Evolutionary conservation across 352 stramenopile species (phyloP).

Genomic region (Peronospora belbahrii): DNA sequence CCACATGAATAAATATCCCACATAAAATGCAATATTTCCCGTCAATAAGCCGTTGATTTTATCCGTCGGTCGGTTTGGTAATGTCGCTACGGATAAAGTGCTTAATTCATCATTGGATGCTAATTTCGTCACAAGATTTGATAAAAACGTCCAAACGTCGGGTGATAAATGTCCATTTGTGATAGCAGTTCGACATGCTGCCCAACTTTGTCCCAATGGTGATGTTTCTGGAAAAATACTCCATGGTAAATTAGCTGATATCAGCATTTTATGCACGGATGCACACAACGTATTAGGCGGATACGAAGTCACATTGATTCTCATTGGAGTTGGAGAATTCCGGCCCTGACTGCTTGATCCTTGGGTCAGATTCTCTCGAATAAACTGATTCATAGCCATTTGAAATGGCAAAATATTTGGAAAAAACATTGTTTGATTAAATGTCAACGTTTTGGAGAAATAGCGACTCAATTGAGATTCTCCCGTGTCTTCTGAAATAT

Average conservation of each 20-base stretch:
- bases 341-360: conserved; percentile 9
- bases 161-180: conserved; percentile 17
- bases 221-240: conserved; percentile 32
- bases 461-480: conserved; percentile 38
- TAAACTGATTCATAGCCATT: conserved; percentile 43
- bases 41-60: conserved; percentile 40
- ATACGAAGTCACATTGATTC: no score
- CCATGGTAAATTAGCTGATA: conserved; percentile 32
- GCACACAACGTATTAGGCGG: no score
- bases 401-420: conserved; percentile 50
- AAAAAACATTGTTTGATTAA: conserved; percentile 29
- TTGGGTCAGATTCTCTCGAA: conserved; percentile 19
- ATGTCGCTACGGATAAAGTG: conserved; percentile 29
- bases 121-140: conserved; percentile 23
- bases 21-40: conserved; percentile 61
- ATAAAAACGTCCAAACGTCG: conserved; percentile 28
- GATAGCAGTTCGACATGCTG: conserved; percentile 27
- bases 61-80: conserved; percentile 40
- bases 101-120: conserved; percentile 30
- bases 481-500: conserved; percentile 9
- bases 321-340: no score
- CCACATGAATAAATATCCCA: conserved; percentile 80
- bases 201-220: conserved; percentile 20
- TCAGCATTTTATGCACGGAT: conserved; percentile 45
- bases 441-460: conserved; percentile 24